phyloP scores from a whole-genome alignment of 2,329 filamentous ascomycete genomes.

The Venturia carpophila region DNA sequence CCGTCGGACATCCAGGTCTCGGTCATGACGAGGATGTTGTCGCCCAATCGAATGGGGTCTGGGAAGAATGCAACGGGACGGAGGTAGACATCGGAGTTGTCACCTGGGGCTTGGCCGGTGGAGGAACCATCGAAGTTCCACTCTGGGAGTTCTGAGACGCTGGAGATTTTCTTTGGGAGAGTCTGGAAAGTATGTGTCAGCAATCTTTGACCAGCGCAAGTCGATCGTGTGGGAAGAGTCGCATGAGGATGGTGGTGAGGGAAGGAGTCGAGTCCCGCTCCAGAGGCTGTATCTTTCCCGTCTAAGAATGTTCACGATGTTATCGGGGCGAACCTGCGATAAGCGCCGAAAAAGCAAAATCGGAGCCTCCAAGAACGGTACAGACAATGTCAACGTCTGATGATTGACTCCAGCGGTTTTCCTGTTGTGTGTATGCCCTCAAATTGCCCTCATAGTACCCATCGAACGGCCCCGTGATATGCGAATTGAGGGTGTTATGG shows the following conservation, averaged over 20 bases:
- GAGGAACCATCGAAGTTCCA: slow-evolving; percentile 88
- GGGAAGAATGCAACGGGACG: slow-evolving; percentile 82
- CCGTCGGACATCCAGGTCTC: slow-evolving; percentile 94
- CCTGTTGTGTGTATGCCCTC: neutral
- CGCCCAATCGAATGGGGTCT: slow-evolving; percentile 79
- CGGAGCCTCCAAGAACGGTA: neutral
- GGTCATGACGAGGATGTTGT: slow-evolving; percentile 89
- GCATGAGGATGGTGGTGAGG: neutral
- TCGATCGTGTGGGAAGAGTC: neutral
- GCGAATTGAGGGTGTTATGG: neutral
- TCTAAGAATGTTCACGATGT: neutral
- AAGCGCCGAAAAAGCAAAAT: slow-evolving; percentile 3
- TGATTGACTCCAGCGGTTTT: too few species aligned
- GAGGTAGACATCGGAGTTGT: slow-evolving; percentile 97
- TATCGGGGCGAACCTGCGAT: slow-evolving; percentile 1
- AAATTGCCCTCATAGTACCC: too few species aligned
- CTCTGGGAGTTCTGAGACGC: slow-evolving; percentile 60
- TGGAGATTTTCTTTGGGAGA: slow-evolving; percentile 49
- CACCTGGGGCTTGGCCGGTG: slow-evolving; percentile 82
- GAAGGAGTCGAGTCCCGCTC: neutral
- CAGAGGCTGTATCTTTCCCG: neutral
- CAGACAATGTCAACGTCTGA: neutral
- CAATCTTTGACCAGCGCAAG: neutral
- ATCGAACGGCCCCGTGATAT: neutral
- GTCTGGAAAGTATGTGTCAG: slow-evolving; percentile 42